Evolutionary conservation across 106 monocot genomes (phyloP).

Genomic region (Dioscorea alata): DNA sequence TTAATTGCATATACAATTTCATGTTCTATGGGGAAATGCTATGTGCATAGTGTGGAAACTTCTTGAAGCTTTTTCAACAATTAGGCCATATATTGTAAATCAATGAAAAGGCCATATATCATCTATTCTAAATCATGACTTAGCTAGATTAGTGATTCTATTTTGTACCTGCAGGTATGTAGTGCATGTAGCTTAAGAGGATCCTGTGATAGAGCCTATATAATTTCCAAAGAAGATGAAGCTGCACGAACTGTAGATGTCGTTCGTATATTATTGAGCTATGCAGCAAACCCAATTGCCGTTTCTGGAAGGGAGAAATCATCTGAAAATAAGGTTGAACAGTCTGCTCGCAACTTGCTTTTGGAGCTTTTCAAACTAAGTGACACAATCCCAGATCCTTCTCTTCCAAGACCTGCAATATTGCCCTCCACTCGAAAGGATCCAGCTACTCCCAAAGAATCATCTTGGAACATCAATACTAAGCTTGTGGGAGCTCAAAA

Average conservation of each 20-base stretch:
- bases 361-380: slow-evolving; percentile 60
- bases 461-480: neutral
- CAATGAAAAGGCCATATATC: neutral
- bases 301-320: slow-evolving; percentile 26
- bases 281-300: slow-evolving; percentile 50
- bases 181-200: slow-evolving; percentile 58
- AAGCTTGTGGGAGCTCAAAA: slow-evolving; percentile 16
- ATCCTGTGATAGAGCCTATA: slow-evolving; percentile 85
- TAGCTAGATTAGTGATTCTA: too few species aligned
- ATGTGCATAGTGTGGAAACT: too few species aligned
- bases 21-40: too few species aligned
- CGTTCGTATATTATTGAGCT: slow-evolving; percentile 71
- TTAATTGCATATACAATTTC: too few species aligned
- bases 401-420: slow-evolving; percentile 33
- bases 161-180: slow-evolving; percentile 56
- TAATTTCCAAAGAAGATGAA: slow-evolving; percentile 41
- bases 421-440: slow-evolving; percentile 13
- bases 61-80: too few species aligned
- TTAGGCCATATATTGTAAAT: too few species aligned
- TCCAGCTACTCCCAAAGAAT: neutral
- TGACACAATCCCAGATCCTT: slow-evolving; percentile 68
- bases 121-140: neutral
- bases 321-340: slow-evolving; percentile 39
- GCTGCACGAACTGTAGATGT: slow-evolving; percentile 80
- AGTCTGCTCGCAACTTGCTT: slow-evolving; percentile 63